phyloP scores from a whole-genome alignment of 2,329 filamentous ascomycete genomes.

The Geosmithia flava region DNA sequence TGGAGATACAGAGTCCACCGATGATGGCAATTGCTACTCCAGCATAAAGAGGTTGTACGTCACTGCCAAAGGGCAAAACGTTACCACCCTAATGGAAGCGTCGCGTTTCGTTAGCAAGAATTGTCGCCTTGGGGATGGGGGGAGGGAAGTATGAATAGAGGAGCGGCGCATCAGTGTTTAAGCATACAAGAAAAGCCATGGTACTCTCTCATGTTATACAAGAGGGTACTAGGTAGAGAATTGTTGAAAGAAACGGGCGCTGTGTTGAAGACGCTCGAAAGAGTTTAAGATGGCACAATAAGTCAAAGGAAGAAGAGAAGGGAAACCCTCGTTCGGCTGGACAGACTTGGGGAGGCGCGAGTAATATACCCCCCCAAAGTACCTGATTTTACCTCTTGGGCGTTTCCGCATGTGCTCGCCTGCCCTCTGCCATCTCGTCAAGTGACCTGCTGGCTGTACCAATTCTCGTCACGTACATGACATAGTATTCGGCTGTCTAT shows the following conservation, averaged over 20 bases:
- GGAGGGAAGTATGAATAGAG: not conserved
- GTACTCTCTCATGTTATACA: constrained; percentile 51
- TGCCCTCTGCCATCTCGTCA: not conserved
- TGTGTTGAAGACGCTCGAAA: constrained; percentile 18
- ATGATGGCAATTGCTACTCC: constrained; percentile 39
- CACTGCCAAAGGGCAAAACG: constrained; percentile 31
- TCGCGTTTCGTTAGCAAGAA: not conserved
- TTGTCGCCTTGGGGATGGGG: not conserved
- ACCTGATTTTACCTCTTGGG: not conserved
- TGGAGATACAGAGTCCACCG: constrained; percentile 36
- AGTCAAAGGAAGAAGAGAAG: constrained; percentile 4
- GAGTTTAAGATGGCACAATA: constrained; percentile 1
- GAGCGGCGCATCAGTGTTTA: not conserved
- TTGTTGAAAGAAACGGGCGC: constrained; percentile 9
- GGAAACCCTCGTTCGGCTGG: not conserved
- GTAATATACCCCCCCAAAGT: not conserved
- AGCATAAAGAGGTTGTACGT: constrained; percentile 37
- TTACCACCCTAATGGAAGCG: constrained; percentile 37
- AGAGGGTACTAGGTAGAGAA: constrained; percentile 9
- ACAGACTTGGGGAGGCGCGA: not conserved
- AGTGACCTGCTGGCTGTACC: not conserved
- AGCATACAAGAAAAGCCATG: constrained; percentile 53
- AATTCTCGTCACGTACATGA: not conserved
- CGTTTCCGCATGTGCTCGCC: not conserved
- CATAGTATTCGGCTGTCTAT: not conserved